Conservation (phyloP, 257 asterid species). For the Solanum paucissectum region DNA sequence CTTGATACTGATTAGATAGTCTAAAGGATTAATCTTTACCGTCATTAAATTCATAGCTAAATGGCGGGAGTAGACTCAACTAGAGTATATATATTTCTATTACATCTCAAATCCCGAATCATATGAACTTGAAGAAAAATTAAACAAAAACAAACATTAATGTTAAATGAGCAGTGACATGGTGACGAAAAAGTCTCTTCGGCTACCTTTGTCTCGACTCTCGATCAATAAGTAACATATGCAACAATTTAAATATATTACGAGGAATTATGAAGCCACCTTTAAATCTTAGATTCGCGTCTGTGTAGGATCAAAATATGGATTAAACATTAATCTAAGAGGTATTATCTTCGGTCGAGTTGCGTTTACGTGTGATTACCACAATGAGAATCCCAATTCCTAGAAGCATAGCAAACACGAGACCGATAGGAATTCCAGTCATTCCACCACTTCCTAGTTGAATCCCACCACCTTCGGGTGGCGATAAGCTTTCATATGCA, state of each 20-base stretch:
- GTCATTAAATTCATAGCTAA: background rate
- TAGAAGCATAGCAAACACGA: constrained; percentile 12
- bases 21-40: background rate
- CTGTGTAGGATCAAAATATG: background rate
- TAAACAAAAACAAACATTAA: background rate
- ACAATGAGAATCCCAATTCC: constrained; percentile 17
- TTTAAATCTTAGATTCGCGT: background rate
- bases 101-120: background rate
- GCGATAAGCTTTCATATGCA: constrained; percentile 11
- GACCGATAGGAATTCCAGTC: constrained; percentile 15
- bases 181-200: background rate
- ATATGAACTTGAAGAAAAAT: background rate
- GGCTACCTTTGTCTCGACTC: background rate
- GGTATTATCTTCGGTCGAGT: constrained; percentile 1
- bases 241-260: background rate
- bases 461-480: background rate
- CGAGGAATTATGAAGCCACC: background rate
- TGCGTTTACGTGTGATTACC: constrained; percentile 4
- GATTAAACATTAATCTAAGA: constrained; percentile 8
- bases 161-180: background rate
- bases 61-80: background rate
- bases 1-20: background rate
- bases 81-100: background rate
- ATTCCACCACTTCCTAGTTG: constrained; percentile 8
- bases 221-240: background rate